Evolutionary conservation across 306 rosid genomes (phyloP).

Genomic region (Cucurbita ficifolia): DNA sequence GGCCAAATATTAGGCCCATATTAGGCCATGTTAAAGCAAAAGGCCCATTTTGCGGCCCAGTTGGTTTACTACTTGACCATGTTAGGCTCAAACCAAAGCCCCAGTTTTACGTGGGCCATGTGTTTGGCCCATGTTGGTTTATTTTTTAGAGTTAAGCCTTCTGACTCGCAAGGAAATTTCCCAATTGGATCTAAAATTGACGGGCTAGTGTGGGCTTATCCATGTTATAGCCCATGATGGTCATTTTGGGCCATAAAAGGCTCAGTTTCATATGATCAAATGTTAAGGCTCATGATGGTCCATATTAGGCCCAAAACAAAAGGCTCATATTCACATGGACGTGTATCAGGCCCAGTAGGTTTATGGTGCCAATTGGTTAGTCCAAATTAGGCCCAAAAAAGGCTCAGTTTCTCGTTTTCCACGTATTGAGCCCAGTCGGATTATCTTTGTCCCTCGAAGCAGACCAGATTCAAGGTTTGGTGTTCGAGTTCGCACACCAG

Average conservation of each 20-base stretch:
- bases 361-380: neutral
- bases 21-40: neutral
- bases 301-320: no score
- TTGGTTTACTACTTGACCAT: neutral
- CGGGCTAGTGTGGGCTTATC: no score
- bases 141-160: no score
- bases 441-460: neutral
- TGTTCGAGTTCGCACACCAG: neutral
- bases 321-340: no score
- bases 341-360: no score
- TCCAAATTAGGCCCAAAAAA: neutral
- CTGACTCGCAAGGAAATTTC: no score
- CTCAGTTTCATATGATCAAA: no score
- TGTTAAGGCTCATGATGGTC: no score
- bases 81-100: neutral
- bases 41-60: neutral
- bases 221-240: no score
- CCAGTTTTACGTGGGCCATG: neutral
- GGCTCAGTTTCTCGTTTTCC: neutral
- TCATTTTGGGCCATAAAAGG: no score
- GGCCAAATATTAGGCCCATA: neutral
- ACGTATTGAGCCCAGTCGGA: neutral
- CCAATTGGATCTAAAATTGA: no score
- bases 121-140: neutral
- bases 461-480: neutral